Percentiles rank a stretch among this genome's conserved stretches.
These are phyloP conservation scores for Termitomyces titanicus DNA, from an alignment of 768 basidiomycete species.

Conservation along the genomic window DNA sequence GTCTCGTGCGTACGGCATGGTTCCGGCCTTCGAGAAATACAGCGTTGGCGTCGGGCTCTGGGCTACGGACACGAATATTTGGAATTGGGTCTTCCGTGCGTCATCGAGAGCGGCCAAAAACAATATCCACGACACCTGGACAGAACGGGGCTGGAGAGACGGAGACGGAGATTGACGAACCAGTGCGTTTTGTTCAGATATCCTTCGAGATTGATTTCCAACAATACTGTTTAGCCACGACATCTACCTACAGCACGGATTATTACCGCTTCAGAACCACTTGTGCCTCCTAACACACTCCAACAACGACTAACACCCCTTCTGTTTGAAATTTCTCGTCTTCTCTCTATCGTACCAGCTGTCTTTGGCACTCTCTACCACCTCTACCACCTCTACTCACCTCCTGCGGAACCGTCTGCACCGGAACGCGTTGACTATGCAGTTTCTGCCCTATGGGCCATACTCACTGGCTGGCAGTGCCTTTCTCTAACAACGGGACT, in stretches of 20 bases:
- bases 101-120: constrained; percentile 34
- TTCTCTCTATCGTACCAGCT: constrained; percentile 72
- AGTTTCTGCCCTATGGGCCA: constrained; percentile 70
- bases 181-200: constrained; percentile 40
- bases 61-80: constrained; percentile 30
- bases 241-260: constrained; percentile 71
- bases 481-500: constrained; percentile 86
- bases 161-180: constrained; percentile 76
- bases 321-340: constrained; percentile 67
- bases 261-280: constrained; percentile 42
- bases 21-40: constrained; percentile 5
- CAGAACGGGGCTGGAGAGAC: constrained; percentile 68
- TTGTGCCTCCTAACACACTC: constrained; percentile 45
- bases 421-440: constrained; percentile 63
- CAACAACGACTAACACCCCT: constrained; percentile 49
- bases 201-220: not conserved
- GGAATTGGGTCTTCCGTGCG: constrained; percentile 16
- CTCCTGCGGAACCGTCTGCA: constrained; percentile 27
- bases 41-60: constrained; percentile 4
- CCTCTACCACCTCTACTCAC: constrained; percentile 46
- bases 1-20: constrained; percentile 26
- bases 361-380: constrained; percentile 55
- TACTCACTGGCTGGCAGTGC: constrained; percentile 88
- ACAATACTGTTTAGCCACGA: constrained; percentile 37
- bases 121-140: constrained; percentile 63